Percentiles rank a stretch among this genome's conserved stretches.
These are phyloP conservation scores for Myochromella boudieri DNA, from an alignment of 768 basidiomycete genomes.

Conservation along the genomic window DNA sequence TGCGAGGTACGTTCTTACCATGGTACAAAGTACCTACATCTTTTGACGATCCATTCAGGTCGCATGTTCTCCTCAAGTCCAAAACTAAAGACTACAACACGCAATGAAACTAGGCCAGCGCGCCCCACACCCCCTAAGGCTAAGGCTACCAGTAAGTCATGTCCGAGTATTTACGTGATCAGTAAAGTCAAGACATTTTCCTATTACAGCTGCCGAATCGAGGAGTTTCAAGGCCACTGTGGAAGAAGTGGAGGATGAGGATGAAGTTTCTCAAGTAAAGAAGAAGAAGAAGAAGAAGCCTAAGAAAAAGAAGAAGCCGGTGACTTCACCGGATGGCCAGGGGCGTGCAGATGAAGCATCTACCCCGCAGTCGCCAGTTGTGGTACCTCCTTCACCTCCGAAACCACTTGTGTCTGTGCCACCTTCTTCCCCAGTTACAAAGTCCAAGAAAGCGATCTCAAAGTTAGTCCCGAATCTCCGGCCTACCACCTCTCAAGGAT, in stretches of 20 bases:
- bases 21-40: neutral
- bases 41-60: constrained; percentile 36
- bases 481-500: constrained; percentile 22
- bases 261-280: constrained; percentile 33
- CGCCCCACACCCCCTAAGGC: no score
- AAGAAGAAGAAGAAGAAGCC: constrained; percentile 67
- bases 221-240: constrained; percentile 51
- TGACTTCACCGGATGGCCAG: neutral
- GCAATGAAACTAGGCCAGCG: constrained; percentile 27
- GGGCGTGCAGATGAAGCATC: no score
- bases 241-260: constrained; percentile 77
- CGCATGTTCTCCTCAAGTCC: constrained; percentile 57
- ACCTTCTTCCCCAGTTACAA: constrained; percentile 18
- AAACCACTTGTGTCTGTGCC: constrained; percentile 6
- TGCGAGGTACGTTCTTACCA: constrained; percentile 53
- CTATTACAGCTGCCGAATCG: constrained; percentile 11
- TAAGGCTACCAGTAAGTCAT: no score
- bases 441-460: constrained; percentile 21
- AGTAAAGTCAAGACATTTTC: neutral
- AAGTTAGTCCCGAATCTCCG: constrained; percentile 16
- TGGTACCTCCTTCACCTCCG: constrained; percentile 19
- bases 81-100: constrained; percentile 34
- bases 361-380: constrained; percentile 13
- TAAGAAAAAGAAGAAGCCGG: constrained; percentile 71
- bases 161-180: neutral